These are phyloP conservation scores for Alternaria sp. DNA, from an alignment of 2,329 filamentous ascomycete genomes.

Conservation along the genomic window DNA sequence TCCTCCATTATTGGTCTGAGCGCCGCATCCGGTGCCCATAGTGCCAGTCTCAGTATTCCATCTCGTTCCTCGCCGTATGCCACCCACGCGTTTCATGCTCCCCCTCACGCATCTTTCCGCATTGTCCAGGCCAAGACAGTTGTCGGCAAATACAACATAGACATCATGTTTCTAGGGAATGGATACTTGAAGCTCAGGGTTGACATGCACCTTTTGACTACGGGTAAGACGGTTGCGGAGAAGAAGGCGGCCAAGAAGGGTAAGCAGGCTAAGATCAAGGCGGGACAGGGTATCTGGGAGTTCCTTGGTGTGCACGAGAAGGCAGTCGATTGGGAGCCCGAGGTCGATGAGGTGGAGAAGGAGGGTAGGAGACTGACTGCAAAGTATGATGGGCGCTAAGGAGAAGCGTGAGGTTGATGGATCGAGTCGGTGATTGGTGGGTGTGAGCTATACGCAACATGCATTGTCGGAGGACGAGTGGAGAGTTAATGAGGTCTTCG, in stretches of 20 bases:
- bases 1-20: constrained; percentile 22
- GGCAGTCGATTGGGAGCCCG: constrained; percentile 8
- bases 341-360: constrained; percentile 23
- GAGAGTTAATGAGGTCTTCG: not conserved
- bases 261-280: constrained; percentile 18
- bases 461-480: not conserved
- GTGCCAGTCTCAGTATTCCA: constrained; percentile 33
- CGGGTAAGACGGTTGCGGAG: constrained; percentile 24
- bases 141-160: constrained; percentile 32
- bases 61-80: constrained; percentile 35
- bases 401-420: not conserved
- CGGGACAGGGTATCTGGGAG: constrained; percentile 21
- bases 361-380: constrained; percentile 23
- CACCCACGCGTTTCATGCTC: constrained; percentile 22
- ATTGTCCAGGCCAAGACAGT: constrained; percentile 24
- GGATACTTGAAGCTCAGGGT: constrained; percentile 35
- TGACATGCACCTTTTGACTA: constrained; percentile 36
- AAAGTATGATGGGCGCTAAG: constrained; percentile 22
- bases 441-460: not conserved
- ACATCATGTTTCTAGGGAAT: constrained; percentile 38
- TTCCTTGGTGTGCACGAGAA: constrained; percentile 27
- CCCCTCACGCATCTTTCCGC: constrained; percentile 40
- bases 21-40: constrained; percentile 31
- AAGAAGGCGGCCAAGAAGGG: constrained; percentile 23
- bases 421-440: not conserved